Percentiles rank a stretch among this genome's conserved stretches.
phyloP scores from a whole-genome alignment of 2,329 filamentous ascomycete species.

The Epicoccum sorghinum region DNA sequence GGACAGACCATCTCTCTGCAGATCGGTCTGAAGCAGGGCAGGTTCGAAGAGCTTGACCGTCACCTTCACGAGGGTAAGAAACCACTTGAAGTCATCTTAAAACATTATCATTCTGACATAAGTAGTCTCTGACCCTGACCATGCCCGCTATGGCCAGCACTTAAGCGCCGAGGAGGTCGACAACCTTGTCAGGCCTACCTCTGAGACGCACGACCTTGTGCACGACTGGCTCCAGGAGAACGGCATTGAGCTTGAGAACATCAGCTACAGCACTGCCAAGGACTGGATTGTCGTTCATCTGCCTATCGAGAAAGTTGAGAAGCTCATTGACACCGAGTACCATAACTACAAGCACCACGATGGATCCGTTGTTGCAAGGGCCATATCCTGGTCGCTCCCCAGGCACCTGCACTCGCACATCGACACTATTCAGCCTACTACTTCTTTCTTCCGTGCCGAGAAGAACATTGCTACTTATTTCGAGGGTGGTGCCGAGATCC shows the following conservation, averaged over 20 bases:
- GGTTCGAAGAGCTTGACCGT: conserved; percentile 61
- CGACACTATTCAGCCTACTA: conserved; percentile 66
- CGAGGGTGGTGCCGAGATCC: conserved; percentile 28
- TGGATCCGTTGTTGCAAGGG: conserved; percentile 59
- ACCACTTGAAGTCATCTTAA: not conserved
- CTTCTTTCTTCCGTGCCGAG: conserved; percentile 57
- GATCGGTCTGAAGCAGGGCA: conserved; percentile 64
- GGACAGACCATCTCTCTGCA: conserved; percentile 60
- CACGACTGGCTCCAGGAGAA: conserved; percentile 63
- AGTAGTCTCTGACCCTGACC: conserved; percentile 50
- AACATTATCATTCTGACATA: not conserved
- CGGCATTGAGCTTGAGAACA: conserved; percentile 55
- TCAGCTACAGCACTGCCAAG: conserved; percentile 59
- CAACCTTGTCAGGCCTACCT: conserved; percentile 59
- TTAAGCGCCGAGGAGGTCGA: conserved; percentile 59
- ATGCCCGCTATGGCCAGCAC: conserved; percentile 62
- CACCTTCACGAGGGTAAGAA: conserved; percentile 59
- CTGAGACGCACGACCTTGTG: conserved; percentile 59
- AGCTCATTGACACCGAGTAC: conserved; percentile 58
- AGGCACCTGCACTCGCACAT: conserved; percentile 63
- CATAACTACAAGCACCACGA: conserved; percentile 60
- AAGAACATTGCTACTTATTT: conserved; percentile 34
- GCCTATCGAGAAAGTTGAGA: conserved; percentile 59
- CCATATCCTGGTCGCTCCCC: conserved; percentile 65
- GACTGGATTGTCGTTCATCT: conserved; percentile 64